Conservation (phyloP, 257 asterid genomes). For the Solanum arcanum region DNA sequence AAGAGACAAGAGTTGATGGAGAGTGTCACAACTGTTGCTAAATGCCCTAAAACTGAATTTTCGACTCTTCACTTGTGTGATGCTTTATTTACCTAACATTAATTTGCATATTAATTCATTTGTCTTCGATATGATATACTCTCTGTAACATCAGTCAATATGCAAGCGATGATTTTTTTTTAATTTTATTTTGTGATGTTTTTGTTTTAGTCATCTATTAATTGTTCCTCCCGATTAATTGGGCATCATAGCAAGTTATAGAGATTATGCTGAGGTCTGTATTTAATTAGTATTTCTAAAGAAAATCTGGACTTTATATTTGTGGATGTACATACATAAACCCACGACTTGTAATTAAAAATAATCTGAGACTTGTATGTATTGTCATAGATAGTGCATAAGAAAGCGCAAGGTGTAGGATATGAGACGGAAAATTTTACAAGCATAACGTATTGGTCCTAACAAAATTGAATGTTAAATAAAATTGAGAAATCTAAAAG, state of each 20-base stretch:
- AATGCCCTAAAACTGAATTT: conserved; percentile 45
- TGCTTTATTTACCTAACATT: neutral
- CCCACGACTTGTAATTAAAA: neutral
- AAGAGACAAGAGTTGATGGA: conserved; percentile 77
- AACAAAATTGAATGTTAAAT: neutral
- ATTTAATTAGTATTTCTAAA: neutral
- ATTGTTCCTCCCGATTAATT: too few species aligned
- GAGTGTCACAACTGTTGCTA: conserved; percentile 78
- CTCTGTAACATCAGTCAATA: neutral
- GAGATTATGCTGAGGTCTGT: neutral
- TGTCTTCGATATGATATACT: too few species aligned
- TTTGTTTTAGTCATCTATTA: too few species aligned
- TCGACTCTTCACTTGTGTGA: conserved; percentile 39
- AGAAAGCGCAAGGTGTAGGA: neutral
- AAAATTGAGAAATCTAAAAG: neutral
- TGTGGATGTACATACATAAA: neutral
- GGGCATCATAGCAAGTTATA: too few species aligned
- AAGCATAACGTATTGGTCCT: neutral
- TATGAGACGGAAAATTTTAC: neutral
- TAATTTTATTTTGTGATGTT: too few species aligned
- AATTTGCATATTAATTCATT: too few species aligned
- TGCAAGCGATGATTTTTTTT: neutral
- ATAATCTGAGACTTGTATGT: too few species aligned
- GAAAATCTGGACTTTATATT: neutral
- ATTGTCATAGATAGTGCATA: neutral